These are phyloP conservation scores for Miamiensis avidus DNA, from an alignment of 169 alveolate genomes.

Conservation along the genomic window DNA sequence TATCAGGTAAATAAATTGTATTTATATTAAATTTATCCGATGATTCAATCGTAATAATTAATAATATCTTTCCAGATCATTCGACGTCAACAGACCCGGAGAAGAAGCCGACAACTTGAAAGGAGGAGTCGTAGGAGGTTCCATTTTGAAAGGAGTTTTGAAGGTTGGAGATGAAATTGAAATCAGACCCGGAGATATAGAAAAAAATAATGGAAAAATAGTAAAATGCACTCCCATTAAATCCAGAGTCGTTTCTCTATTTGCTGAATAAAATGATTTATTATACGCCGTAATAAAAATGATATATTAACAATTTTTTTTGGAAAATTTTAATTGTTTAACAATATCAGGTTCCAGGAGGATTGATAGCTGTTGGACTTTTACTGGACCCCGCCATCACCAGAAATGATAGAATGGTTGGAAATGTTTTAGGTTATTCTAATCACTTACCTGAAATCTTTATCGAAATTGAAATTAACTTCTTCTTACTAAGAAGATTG, in stretches of 20 bases:
- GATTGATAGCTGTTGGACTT: conserved; percentile 95
- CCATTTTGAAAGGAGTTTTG: conserved; percentile 96
- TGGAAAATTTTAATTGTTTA: too few species aligned
- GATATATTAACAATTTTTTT: conserved; percentile 59
- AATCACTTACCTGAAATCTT: conserved; percentile 95
- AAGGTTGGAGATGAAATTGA: conserved; percentile 97
- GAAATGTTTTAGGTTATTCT: conserved; percentile 97
- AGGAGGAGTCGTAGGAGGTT: conserved; percentile 99
- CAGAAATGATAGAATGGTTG: conserved; percentile 97
- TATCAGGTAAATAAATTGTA: conserved; percentile 54
- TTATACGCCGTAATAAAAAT: conserved; percentile 91
- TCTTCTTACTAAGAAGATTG: conserved; percentile 59
- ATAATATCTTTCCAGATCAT: too few species aligned
- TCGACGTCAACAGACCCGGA: conserved; percentile 99
- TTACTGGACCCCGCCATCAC: conserved; percentile 98
- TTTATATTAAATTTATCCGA: background rate
- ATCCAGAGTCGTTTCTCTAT: conserved; percentile 91
- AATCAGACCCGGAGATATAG: conserved; percentile 97
- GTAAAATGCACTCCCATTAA: conserved; percentile 90
- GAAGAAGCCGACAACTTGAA: conserved; percentile 94
- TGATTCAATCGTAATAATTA: too few species aligned
- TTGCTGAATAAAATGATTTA: conserved; percentile 97
- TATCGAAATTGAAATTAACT: conserved; percentile 89
- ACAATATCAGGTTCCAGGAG: conserved; percentile 34
- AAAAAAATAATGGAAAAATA: conserved; percentile 89